phyloP scores from a whole-genome alignment of 2,329 filamentous ascomycete species.

The Arthrobotrys iridis region DNA sequence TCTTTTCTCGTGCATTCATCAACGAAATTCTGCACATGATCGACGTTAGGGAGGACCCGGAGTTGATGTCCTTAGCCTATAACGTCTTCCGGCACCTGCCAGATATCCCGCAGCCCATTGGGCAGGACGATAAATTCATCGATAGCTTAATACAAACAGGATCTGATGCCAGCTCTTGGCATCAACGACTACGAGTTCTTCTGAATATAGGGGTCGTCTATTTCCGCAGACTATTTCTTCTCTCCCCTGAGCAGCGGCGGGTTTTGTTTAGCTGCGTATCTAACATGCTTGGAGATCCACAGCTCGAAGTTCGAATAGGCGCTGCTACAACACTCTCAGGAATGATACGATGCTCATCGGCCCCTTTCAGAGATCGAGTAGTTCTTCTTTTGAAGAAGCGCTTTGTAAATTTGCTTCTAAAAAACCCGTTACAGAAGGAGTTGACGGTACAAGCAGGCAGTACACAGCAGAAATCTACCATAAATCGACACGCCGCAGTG shows the following conservation, averaged over 20 bases:
- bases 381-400: conserved; percentile 78
- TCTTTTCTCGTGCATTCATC: conserved; percentile 90
- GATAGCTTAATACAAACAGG: conserved; percentile 87
- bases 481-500: conserved; percentile 87
- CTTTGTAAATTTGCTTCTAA: conserved; percentile 79
- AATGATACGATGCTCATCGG: conserved; percentile 96
- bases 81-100: conserved; percentile 96
- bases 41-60: conserved; percentile 98
- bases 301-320: conserved; percentile 92
- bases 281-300: conserved; percentile 88
- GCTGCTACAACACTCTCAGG: conserved; percentile 93
- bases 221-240: conserved; percentile 93
- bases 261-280: conserved; percentile 91
- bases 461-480: conserved; percentile 60
- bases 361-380: conserved; percentile 78
- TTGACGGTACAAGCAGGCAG: conserved; percentile 52
- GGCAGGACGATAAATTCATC: conserved; percentile 86
- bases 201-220: conserved; percentile 99
- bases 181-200: conserved; percentile 90
- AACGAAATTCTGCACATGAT: conserved; percentile 98
- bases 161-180: conserved; percentile 85
- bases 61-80: conserved; percentile 92
- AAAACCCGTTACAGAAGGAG: conserved; percentile 86
- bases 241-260: conserved; percentile 77
- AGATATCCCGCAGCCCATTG: conserved; percentile 89